phyloP scores from a whole-genome alignment of 108 stramenopile genomes.

The Pseudonitzschia pungens region DNA sequence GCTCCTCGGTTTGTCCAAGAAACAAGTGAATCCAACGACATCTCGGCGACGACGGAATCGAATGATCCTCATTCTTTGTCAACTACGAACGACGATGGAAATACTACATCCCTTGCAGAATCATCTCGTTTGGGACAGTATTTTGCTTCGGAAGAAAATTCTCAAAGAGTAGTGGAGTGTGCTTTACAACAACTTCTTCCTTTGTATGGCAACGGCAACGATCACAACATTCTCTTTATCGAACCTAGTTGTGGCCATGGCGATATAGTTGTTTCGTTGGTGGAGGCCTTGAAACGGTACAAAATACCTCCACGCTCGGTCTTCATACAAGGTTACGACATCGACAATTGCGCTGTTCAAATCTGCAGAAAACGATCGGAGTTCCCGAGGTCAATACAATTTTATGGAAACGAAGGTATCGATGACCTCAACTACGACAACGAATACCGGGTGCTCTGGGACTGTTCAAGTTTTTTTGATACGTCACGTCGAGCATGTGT shows the following conservation, averaged over 20 bases:
- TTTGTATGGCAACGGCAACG: background rate
- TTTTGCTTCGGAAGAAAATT: slow-evolving; percentile 39
- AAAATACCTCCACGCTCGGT: slow-evolving; percentile 10
- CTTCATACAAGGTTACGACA: slow-evolving; percentile 27
- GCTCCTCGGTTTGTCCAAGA: background rate
- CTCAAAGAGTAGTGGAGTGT: slow-evolving; percentile 21
- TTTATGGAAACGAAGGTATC: background rate
- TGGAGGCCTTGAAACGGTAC: slow-evolving; percentile 7
- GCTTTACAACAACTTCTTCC: slow-evolving; percentile 7
- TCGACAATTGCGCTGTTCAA: slow-evolving; percentile 30
- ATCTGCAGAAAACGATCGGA: slow-evolving; percentile 9
- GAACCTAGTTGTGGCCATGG: slow-evolving; percentile 48
- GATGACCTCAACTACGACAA: background rate
- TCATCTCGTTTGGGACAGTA: slow-evolving; percentile 43
- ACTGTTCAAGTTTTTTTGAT: slow-evolving; percentile 31
- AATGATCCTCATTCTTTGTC: background rate
- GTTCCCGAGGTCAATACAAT: background rate
- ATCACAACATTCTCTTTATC: slow-evolving; percentile 19
- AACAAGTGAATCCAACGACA: background rate
- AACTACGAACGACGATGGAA: background rate
- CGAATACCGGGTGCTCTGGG: slow-evolving; percentile 17
- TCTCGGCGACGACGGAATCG: background rate
- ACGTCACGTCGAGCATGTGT: slow-evolving; percentile 3
- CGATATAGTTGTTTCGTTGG: slow-evolving; percentile 27
- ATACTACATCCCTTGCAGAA: background rate